Evolutionary conservation across 352 stramenopile genomes (phyloP).

Genomic region (Globisporangium alternatum): DNA sequence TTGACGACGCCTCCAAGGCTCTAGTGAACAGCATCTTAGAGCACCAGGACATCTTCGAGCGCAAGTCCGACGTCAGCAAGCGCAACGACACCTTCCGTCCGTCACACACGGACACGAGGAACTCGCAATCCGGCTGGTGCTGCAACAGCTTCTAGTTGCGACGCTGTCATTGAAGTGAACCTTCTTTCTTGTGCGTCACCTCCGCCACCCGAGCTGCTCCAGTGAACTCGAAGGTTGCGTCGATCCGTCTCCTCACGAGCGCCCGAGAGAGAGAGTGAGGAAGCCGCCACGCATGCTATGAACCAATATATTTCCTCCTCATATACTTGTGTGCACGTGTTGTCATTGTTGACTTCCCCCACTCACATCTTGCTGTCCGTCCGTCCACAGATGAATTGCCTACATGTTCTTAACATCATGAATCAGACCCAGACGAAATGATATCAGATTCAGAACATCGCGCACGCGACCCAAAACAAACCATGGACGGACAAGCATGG

Average conservation of each 20-base stretch:
- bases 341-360: too few relatives aligned
- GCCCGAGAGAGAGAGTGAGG: neutral
- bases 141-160: slow-evolving; percentile 82
- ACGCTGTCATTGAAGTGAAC: neutral
- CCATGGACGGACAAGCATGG: slow-evolving; percentile 31
- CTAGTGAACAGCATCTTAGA: slow-evolving; percentile 78
- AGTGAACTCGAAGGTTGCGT: neutral
- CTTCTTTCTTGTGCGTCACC: neutral
- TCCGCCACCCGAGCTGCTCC: neutral
- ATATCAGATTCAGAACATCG: neutral
- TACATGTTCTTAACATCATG: too few relatives aligned
- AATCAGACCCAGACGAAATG: neutral
- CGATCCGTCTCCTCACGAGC: neutral
- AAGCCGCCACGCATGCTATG: neutral
- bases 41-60: slow-evolving; percentile 86
- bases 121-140: slow-evolving; percentile 63
- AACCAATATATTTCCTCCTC: neutral
- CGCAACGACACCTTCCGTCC: slow-evolving; percentile 76
- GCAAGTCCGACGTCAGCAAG: slow-evolving; percentile 68
- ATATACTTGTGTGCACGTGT: neutral
- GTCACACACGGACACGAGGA: slow-evolving; percentile 41
- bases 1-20: slow-evolving; percentile 84
- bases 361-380: too few relatives aligned
- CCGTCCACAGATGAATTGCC: too few relatives aligned
- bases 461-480: neutral